Percentiles rank a stretch among this genome's conserved stretches.
Evolutionary conservation across 306 rosid genomes (phyloP).

Genomic region (Cotoneaster glaucophyllus): DNA sequence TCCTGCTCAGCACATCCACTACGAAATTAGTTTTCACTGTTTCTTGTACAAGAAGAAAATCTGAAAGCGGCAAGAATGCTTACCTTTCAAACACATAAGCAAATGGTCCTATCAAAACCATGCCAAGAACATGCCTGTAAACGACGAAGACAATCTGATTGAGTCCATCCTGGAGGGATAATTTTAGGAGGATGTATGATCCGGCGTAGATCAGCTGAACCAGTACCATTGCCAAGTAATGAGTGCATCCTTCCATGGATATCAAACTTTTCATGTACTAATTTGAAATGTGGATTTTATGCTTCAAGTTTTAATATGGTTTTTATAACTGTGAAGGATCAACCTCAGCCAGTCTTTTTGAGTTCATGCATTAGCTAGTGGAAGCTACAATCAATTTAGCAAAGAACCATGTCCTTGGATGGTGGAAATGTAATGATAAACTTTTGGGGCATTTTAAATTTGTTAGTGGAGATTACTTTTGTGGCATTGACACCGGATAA

Average conservation of each 20-base stretch:
- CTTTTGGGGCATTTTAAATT: no score
- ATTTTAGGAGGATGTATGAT: slow-evolving; percentile 12
- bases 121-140: slow-evolving; percentile 23
- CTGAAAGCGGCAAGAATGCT: not conserved
- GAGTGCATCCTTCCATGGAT: slow-evolving; percentile 13
- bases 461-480: no score
- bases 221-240: slow-evolving; percentile 14
- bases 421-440: no score
- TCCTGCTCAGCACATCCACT: no score
- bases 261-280: not conserved
- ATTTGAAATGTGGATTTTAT: no score
- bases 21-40: not conserved
- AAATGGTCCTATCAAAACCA: slow-evolving; percentile 19
- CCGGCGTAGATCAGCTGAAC: slow-evolving; percentile 12
- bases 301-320: not conserved
- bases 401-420: no score
- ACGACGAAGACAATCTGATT: slow-evolving; percentile 27
- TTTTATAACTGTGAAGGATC: not conserved
- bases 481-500: no score
- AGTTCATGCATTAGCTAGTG: no score
- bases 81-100: slow-evolving; percentile 27
- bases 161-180: slow-evolving; percentile 22
- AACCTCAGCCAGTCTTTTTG: not conserved
- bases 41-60: not conserved
- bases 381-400: not conserved